These are phyloP conservation scores for Bolboschoenus planiculmis DNA, from an alignment of 176 grass and related monocot species.

Conservation along the genomic window DNA sequence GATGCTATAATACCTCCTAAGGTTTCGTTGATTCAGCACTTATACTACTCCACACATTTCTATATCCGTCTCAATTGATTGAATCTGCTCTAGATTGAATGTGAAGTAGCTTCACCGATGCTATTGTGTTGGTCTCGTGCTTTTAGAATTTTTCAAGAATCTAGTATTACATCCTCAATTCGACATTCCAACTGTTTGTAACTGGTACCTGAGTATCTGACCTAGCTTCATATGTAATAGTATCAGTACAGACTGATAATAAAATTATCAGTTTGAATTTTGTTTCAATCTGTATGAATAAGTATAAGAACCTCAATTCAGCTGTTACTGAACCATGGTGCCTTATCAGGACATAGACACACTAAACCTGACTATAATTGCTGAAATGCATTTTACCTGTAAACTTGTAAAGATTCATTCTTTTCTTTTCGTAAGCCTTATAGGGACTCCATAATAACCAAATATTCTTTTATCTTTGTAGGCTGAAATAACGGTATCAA, in stretches of 20 bases:
- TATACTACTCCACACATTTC: neutral
- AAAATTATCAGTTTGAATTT: neutral
- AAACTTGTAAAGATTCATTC: neutral
- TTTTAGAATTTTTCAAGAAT: neutral
- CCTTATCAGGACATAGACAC: neutral
- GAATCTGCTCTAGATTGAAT: neutral
- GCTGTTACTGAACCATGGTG: neutral
- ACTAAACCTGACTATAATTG: neutral
- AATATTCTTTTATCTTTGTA: slow-evolving; percentile 12
- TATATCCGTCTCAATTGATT: neutral
- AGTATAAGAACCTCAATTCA: neutral
- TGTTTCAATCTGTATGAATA: neutral
- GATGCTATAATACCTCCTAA: slow-evolving; percentile 81
- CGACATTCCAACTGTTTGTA: neutral
- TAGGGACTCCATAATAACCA: neutral
- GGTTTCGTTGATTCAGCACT: slow-evolving; percentile 23
- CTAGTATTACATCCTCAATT: neutral
- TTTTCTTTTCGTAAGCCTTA: neutral
- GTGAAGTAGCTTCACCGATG: neutral
- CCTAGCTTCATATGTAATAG: neutral
- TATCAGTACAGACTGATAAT: neutral
- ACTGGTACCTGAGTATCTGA: neutral
- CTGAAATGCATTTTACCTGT: neutral
- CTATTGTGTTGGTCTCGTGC: neutral
- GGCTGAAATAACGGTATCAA: slow-evolving; percentile 70